Base-by-base conservation (phyloP, 2,329 filamentous ascomycete species). In the Blumeria graminis region DNA sequence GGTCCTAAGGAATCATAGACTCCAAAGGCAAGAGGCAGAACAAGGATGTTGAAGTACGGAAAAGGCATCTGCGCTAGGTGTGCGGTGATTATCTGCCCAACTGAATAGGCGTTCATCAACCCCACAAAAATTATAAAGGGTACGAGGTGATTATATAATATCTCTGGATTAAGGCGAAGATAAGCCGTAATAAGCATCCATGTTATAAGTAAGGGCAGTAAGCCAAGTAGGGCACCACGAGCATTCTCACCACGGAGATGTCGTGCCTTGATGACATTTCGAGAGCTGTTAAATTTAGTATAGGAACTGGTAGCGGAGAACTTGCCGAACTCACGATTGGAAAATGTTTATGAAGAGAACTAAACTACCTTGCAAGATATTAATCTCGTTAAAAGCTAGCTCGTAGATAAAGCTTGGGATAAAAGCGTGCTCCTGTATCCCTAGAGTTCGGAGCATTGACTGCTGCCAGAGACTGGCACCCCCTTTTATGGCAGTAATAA, bases 401-500 rank as follows among this genome's bases (percentile, higher is more conserved):
- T 86, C 72, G 70, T 92, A 94, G 56, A 94, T 56, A 35, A 70
- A 62, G n/a, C 77, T 69, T 0, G 90, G 87, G 38, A 95, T 76
- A 62, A 79, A 75, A 18, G 71, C 68, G 38, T 72, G 69, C 57
- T 79, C 72, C 1, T 81, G 74, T n/a, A 94, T 68, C 14, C 65
- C 65, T 13, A 86, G 66, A 1, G 86, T 93, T 71, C 90, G 93
- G 71, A 94, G 74, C 59, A 85, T 74, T 34, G 86, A 78, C 65
- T 84, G 84, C 66, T 92, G 82, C 92, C 92, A 98, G 72, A 94
- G 94, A 68, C 84, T 87, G 46, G 82, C 90, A 56, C 89, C 88
- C 57, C 92, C 92, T 64, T 88, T 77, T 67, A 80, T 80, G 54
- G 84, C 90, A 4, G 92, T 96, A 60, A 93, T 71, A 38, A 80